Evolutionary conservation across 2,329 filamentous ascomycete species (phyloP).

Genomic region (Verticillium longisporum): DNA sequence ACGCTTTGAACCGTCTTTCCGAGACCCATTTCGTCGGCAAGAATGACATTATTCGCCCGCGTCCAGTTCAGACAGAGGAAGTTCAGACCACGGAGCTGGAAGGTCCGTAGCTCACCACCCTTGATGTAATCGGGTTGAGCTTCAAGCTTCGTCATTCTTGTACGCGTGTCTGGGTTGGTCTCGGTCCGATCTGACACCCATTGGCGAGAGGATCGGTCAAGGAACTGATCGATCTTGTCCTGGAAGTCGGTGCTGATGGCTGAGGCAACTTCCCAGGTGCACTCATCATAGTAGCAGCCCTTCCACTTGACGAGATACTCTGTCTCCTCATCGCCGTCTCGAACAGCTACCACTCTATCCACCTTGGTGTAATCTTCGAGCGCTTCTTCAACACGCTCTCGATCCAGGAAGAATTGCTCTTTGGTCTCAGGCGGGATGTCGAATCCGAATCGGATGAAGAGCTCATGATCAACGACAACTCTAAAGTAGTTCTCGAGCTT

Average conservation of each 20-base stretch:
- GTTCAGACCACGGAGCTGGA: slow-evolving; percentile 90
- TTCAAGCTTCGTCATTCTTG: slow-evolving; percentile 65
- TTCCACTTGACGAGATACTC: slow-evolving; percentile 99
- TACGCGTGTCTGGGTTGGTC: slow-evolving; percentile 66
- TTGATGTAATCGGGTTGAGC: slow-evolving; percentile 81
- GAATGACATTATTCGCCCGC: slow-evolving; percentile 86
- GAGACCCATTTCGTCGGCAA: slow-evolving; percentile 97
- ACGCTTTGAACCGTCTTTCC: slow-evolving; percentile 98
- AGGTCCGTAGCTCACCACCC: slow-evolving; percentile 79
- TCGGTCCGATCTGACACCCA: slow-evolving; percentile 77
- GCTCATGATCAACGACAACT: slow-evolving; percentile 73
- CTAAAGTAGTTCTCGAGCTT: slow-evolving; percentile 94
- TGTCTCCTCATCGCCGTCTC: slow-evolving; percentile 69
- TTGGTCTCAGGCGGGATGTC: slow-evolving; percentile 77
- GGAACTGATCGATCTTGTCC: slow-evolving; percentile 82
- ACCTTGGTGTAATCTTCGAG: slow-evolving; percentile 87
- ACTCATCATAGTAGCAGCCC: slow-evolving; percentile 84
- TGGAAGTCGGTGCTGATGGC: slow-evolving; percentile 75
- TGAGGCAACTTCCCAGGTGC: slow-evolving; percentile 82
- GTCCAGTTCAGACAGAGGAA: slow-evolving; percentile 97
- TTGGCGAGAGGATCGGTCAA: slow-evolving; percentile 74
- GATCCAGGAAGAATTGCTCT: slow-evolving; percentile 92
- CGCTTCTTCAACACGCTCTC: slow-evolving; percentile 83
- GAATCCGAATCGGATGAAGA: slow-evolving; percentile 68
- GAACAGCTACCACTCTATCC: slow-evolving; percentile 82